Conservation (phyloP, 768 basidiomycete species). For the Boletus pseudo-olivaceus region DNA sequence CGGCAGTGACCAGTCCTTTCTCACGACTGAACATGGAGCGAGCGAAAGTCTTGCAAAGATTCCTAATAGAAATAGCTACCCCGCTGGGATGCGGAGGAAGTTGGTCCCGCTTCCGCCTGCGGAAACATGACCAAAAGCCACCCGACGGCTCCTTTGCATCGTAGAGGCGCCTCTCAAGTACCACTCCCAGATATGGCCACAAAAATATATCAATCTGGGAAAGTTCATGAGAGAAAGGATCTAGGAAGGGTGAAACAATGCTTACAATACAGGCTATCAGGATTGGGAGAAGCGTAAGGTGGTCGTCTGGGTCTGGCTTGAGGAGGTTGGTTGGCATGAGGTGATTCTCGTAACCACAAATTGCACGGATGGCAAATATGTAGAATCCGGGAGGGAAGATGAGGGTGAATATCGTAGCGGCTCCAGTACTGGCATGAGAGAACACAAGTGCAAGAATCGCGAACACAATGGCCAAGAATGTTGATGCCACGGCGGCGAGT, state of each 20-base stretch:
- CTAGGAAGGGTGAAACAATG: background rate
- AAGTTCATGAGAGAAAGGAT: background rate
- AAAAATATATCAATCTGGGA: slow-evolving; percentile 67
- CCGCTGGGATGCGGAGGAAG: slow-evolving; percentile 34
- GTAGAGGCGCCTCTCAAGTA: slow-evolving; percentile 59
- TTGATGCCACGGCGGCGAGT: slow-evolving; percentile 63
- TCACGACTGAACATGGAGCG: slow-evolving; percentile 45
- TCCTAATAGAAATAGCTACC: slow-evolving; percentile 58
- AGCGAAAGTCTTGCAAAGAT: slow-evolving; percentile 57
- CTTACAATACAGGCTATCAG: slow-evolving; percentile 64
- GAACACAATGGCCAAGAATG: slow-evolving; percentile 62
- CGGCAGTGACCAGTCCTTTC: slow-evolving; percentile 54
- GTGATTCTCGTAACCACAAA: slow-evolving; percentile 66
- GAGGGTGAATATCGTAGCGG: slow-evolving; percentile 60
- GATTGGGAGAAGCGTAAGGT: slow-evolving; percentile 52
- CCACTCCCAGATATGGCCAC: slow-evolving; percentile 64
- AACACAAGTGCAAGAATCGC: slow-evolving; percentile 65
- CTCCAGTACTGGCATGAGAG: slow-evolving; percentile 37
- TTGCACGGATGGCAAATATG: slow-evolving; percentile 63
- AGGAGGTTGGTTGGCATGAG: slow-evolving; percentile 51
- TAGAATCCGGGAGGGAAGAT: slow-evolving; percentile 77
- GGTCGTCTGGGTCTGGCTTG: slow-evolving; percentile 57
- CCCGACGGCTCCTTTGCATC: slow-evolving; percentile 45
- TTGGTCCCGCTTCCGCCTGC: slow-evolving; percentile 6
- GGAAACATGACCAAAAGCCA: slow-evolving; percentile 24